Base-by-base conservation (phyloP, 345 rosid species). In the Cardamine chenopodiifolia region DNA sequence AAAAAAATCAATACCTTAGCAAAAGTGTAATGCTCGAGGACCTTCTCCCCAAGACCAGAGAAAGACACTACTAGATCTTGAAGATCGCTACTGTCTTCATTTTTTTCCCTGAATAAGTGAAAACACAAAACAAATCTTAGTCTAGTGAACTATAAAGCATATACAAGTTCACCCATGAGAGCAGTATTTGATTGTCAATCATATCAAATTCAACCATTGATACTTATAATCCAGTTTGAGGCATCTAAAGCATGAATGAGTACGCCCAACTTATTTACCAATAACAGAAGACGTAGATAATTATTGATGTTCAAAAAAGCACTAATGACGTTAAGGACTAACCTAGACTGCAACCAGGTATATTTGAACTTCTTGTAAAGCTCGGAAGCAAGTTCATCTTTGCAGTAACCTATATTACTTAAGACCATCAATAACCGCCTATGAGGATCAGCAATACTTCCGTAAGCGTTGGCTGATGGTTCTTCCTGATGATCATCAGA, bases 321-420 rank as follows among this genome's bases (percentile, higher is more conserved):
- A 68, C 68, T 23, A 67, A 50, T 59, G 68, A 68, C 15, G 63
- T 68, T 35, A 50, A 75, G 42, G 75, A 55, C 78, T 25, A 83
- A 90, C 97, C 85, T 83, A 25, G 92, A 78, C 48, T 90, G 93
- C 47, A 79, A 78, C 97, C 99, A 95, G 75, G 88, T 85, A 75
- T 79, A 75, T 75, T 83, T 92, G 88, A 84, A 89, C 80, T 86
- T 95, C 75, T 86, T 84, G 89, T 85, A 87, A 82, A 95, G 77
- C 86, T 90, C 96, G 7, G 72, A 73, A 90, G 82, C 68, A 78
- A 95, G 90, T 72, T 92, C 99, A 45, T 90, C 99, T 85, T 90
- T 95, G 92, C 99, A 95, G 70, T 89, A 92, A 62, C 97, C 99
- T 52, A 92, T 85, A 83, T 95, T 92, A 74, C 99, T 95, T 35